Evolutionary conservation across 148 eudicot species (phyloP).

Genomic region (Vaccinium corymbosum): DNA sequence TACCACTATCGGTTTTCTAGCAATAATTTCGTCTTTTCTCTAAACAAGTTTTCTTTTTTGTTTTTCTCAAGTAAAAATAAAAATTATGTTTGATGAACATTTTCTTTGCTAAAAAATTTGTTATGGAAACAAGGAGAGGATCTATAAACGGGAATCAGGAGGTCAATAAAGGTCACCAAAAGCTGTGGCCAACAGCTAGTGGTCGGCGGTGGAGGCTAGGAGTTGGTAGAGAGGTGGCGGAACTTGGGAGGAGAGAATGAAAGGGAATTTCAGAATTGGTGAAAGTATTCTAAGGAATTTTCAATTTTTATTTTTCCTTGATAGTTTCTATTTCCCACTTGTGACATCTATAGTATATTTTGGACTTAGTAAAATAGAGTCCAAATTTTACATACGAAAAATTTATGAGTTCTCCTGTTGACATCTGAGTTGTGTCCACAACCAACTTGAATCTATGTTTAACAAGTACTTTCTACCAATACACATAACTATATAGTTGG

Average conservation of each 20-base stretch:
- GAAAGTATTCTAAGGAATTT: not conserved
- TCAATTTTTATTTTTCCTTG: not conserved
- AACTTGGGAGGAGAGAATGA: not conserved
- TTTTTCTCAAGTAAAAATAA: too few relatives aligned
- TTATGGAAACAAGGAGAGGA: not conserved
- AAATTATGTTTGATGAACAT: not conserved
- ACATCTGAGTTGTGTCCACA: conserved; percentile 9
- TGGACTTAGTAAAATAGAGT: not conserved
- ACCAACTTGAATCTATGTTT: not conserved
- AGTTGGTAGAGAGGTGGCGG: not conserved
- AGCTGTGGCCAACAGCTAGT: not conserved
- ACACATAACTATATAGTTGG: not conserved
- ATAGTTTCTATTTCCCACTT: not conserved
- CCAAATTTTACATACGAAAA: not conserved
- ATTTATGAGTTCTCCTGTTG: not conserved
- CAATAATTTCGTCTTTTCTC: not conserved
- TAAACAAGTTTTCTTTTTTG: not conserved
- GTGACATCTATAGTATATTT: not conserved
- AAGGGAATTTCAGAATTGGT: too few relatives aligned
- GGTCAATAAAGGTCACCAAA: not conserved
- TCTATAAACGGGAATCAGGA: not conserved
- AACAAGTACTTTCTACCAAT: not conserved
- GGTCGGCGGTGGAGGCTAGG: not conserved
- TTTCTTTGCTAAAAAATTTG: not conserved
- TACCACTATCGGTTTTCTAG: not conserved